Base-by-base conservation (phyloP, 139 green algal species). In the Chlamydomonas sphaeroides region DNA sequence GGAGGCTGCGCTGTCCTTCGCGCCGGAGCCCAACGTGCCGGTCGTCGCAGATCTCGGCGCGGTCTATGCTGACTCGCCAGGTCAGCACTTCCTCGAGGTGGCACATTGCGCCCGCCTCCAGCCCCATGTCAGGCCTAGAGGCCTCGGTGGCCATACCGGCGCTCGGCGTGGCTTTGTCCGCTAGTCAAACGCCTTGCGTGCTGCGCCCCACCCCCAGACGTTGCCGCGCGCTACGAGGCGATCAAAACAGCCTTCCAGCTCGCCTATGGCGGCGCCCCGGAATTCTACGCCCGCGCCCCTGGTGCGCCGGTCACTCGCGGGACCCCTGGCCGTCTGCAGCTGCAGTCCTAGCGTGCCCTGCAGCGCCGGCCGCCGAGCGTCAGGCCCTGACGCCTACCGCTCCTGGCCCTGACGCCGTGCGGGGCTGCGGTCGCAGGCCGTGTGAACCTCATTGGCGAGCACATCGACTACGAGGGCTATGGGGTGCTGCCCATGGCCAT, bases 391-490 rank as follows among this genome's bases (percentile, higher is more conserved):
- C n/a, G n/a, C 65, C 33, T 23, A 26, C 65, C 18, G 1, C 38
- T 45, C 6, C 33, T 48, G 5, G 32, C n/a, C 38, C 53, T 5
- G 11, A 5, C 75, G 32, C 42, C 36, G 39, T 56, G 18, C n/a
- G n/a, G n/a, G n/a, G n/a, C n/a, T n/a, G n/a, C n/a, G n/a, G n/a
- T n/a, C n/a, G n/a, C 93, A 95, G 97, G 97, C 5, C 92, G 97
- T 0, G 97, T 99, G 21, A 99, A 99, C 89, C 82, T 99, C 20
- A 99, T 99, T 59, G 97, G 97, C 21, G 97, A 99, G 88, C 96
- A 99, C 80, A 99, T 99, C 73, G 96, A 99, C 80, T 99, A 99
- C 77, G 94, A 98, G 79, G 97, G 97, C 3, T 99, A 99, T 79
- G 93, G 88, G 17, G 97, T 99, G 68, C 92, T 99, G 61, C 97